Evolutionary conservation across 2,329 filamentous ascomycete genomes (phyloP).

Genomic region (Penicillium italicum): DNA sequence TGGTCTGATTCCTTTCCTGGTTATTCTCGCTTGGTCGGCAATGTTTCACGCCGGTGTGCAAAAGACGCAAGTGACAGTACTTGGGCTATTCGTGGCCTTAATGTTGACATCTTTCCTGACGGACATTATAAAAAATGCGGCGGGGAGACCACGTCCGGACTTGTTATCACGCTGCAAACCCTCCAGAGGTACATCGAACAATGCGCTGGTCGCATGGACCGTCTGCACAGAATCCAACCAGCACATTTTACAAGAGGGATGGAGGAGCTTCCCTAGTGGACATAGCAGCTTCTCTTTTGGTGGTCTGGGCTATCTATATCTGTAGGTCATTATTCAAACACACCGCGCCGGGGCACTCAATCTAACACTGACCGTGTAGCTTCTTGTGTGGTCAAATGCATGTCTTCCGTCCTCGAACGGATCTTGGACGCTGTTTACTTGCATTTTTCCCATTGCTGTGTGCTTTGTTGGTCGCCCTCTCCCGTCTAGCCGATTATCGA

Average conservation of each 20-base stretch:
- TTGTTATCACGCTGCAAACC: conserved; percentile 85
- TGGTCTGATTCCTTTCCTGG: conserved; percentile 63
- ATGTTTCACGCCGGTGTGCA: conserved; percentile 62
- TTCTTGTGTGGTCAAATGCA: conserved; percentile 55
- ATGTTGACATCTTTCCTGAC: conserved; percentile 78
- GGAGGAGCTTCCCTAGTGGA: conserved; percentile 62
- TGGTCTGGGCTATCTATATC: conserved; percentile 57
- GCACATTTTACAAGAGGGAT: conserved; percentile 60
- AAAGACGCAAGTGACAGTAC: conserved; percentile 79
- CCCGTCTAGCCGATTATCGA: conserved; percentile 60
- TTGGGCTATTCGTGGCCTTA: conserved; percentile 74
- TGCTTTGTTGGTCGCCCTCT: conserved; percentile 59
- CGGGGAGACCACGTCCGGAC: conserved; percentile 80
- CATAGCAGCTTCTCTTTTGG: conserved; percentile 61
- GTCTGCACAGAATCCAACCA: conserved; percentile 50
- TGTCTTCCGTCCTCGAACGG: conserved; percentile 56
- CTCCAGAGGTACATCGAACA: conserved; percentile 51
- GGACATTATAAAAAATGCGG: conserved; percentile 84
- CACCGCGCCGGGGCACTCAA: neutral
- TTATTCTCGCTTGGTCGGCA: conserved; percentile 65
- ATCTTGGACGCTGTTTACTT: conserved; percentile 54
- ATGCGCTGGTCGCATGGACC: conserved; percentile 50
- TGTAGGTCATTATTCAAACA: conserved; percentile 31
- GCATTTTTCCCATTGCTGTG: conserved; percentile 55
- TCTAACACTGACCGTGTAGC: conserved; percentile 21